phyloP scores from a whole-genome alignment of 179 eudicot species.

The Silene coronaria region DNA sequence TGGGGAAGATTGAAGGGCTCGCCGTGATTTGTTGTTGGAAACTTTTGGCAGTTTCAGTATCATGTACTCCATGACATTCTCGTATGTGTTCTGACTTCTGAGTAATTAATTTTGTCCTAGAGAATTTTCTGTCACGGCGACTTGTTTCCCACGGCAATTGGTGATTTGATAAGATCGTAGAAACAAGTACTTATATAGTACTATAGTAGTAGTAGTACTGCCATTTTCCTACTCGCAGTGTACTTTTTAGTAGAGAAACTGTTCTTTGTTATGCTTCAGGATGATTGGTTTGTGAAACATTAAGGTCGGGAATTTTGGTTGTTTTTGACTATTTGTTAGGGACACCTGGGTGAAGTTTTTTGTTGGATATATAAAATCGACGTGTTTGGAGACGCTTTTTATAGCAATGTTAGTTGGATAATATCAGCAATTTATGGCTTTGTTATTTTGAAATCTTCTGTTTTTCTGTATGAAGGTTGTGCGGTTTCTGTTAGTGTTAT shows the following conservation, averaged over 20 bases:
- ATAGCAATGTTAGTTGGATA: not conserved
- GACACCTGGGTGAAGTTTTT: not conserved
- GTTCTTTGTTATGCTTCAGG: not conserved
- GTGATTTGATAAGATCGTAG: too few species aligned
- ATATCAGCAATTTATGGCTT: not conserved
- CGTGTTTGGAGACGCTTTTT: not conserved
- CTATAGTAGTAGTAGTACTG: too few species aligned
- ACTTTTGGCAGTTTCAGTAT: not conserved
- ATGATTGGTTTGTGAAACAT: slow-evolving; percentile 5
- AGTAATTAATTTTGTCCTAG: not conserved
- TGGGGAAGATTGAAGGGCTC: not conserved
- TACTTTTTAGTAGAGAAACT: too few species aligned
- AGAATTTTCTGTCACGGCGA: not conserved
- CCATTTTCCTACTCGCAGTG: too few species aligned
- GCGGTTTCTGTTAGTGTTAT: too few species aligned
- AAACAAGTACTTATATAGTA: too few species aligned
- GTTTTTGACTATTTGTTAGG: not conserved
- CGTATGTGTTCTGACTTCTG: not conserved
- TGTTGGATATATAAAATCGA: slow-evolving; percentile 3
- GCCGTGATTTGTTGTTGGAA: not conserved
- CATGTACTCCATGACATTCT: not conserved
- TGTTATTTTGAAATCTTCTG: not conserved
- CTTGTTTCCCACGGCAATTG: not conserved
- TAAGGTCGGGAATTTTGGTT: not conserved
- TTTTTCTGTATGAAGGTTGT: too few species aligned